A percentile compares a stretch with the other conserved stretches of the same genome.
phyloP scores from a whole-genome alignment of 495 filamentous ascomycete genomes.

The Sphaerosporella brunnea region DNA sequence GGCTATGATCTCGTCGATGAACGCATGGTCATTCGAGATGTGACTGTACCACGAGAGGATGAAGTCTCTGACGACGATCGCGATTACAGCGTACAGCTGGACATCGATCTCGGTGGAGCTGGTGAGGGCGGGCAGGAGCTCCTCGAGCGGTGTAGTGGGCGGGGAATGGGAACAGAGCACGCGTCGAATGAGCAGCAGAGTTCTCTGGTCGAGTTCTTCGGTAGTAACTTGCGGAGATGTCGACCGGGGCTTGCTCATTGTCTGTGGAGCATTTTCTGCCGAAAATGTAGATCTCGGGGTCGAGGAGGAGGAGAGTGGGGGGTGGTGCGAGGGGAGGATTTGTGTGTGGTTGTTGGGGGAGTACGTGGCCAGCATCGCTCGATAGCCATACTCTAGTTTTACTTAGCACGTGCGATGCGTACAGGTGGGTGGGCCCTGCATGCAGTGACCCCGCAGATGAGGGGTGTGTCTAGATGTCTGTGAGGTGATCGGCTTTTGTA shows the following conservation, averaged over 20 bases:
- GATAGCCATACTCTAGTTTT: too few relatives aligned
- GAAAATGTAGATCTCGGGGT: too few relatives aligned
- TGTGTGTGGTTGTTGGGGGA: too few relatives aligned
- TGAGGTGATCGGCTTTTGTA: too few relatives aligned
- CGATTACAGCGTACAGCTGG: slow-evolving; percentile 79
- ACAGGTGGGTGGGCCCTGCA: too few relatives aligned
- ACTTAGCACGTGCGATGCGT: too few relatives aligned
- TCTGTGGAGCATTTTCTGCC: neutral
- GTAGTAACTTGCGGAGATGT: neutral
- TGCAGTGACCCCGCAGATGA: too few relatives aligned
- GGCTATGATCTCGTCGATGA: slow-evolving; percentile 70
- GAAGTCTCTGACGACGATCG: slow-evolving; percentile 65
- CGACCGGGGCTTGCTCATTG: neutral
- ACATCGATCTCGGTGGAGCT: slow-evolving; percentile 82
- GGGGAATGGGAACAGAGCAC: slow-evolving; percentile 36
- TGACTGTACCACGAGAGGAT: slow-evolving; percentile 83
- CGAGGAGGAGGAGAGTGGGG: too few relatives aligned
- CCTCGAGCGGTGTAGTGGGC: slow-evolving; percentile 45
- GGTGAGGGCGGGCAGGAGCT: slow-evolving; percentile 75
- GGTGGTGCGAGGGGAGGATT: too few relatives aligned
- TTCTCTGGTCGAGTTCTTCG: slow-evolving; percentile 34
- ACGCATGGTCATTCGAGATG: slow-evolving; percentile 73
- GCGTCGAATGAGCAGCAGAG: slow-evolving; percentile 43
- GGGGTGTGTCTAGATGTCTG: too few relatives aligned
- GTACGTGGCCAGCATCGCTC: too few relatives aligned